Evolutionary conservation across 306 rosid genomes (phyloP).

Genomic region (Corylus americana): DNA sequence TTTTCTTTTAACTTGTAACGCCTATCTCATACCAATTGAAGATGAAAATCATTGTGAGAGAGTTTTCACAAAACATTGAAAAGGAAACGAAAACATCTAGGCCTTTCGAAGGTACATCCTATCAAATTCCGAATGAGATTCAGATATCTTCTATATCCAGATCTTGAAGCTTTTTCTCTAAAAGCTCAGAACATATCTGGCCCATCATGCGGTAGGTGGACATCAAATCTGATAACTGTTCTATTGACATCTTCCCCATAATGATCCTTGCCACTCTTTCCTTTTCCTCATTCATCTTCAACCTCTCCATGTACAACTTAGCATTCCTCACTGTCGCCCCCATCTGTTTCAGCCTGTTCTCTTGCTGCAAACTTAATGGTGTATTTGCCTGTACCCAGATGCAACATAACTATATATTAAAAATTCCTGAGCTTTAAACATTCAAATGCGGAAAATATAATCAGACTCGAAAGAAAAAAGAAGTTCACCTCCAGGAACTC

Average conservation of each 20-base stretch:
- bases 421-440: neutral
- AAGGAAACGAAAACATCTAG: too few species aligned
- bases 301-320: conserved; percentile 16
- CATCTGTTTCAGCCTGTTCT: conserved; percentile 42
- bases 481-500: conserved; percentile 29
- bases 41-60: too few species aligned
- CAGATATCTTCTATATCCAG: conserved; percentile 13
- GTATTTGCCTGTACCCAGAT: conserved; percentile 18
- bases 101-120: too few species aligned
- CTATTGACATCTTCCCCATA: conserved; percentile 35
- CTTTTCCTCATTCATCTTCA: conserved; percentile 24
- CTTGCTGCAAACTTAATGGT: conserved; percentile 36
- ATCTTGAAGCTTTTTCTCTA: conserved; percentile 24
- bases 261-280: conserved; percentile 32
- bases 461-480: neutral
- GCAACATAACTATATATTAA: neutral
- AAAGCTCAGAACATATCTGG: conserved; percentile 25
- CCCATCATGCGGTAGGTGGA: conserved; percentile 24
- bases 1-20: too few species aligned
- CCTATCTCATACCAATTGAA: too few species aligned
- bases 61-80: too few species aligned
- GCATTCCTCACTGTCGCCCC: conserved; percentile 38
- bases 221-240: conserved; percentile 31
- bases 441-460: neutral
- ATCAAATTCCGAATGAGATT: neutral